Base-by-base conservation (phyloP, 2,329 filamentous ascomycete species). In the Byssoonygena ceratinophila region DNA sequence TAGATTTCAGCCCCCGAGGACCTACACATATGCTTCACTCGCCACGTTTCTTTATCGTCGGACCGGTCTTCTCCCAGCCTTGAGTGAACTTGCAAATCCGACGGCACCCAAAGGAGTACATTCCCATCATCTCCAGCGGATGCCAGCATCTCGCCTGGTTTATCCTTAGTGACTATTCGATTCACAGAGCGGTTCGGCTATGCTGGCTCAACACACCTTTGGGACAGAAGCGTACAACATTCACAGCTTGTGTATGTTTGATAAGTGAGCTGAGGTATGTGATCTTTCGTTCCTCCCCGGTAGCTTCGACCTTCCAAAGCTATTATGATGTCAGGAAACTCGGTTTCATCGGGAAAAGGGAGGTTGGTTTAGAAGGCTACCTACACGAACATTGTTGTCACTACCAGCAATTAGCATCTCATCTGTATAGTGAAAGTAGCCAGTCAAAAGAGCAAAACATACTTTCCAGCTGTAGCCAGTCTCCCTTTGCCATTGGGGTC, bases 111-210 rank as follows among this genome's bases (percentile, higher is more conserved):
- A 55, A 96, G 79, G 54, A 98, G 84, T 50, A 97, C 87, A 66
- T 97, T 98, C 55, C 92, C 92, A 68, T 98, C 92, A 67, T 98
- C 92, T 59, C 92, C 92, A 32, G 92, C 92, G 51, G 90, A 96
- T 58, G 90, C 92, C 57, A 98, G 81, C 63, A 90, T 81, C 71
- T 97, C 92, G 57, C 91, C 90, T 95, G 27, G 29, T 22, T 34
- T 41, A 18, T 45, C 22, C 23, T 58, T 49, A 46, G 43, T 25
- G 16, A 1, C 23, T 18, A 20, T 46, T 11, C 20, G 7, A 46
- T 27, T 20, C 32, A n/a, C n/a, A n/a, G n/a, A n/a, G n/a, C n/a
- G n/a, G 46, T 25, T 44, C 23, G 47, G 34, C 6, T 27, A 34
- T 27, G 27, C 22, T 6, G 27, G 29, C 27, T n/a, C n/a, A 25